Conservation (phyloP, 1,139 yeast species). For the Magnusiomyces tetraspermus region DNA sequence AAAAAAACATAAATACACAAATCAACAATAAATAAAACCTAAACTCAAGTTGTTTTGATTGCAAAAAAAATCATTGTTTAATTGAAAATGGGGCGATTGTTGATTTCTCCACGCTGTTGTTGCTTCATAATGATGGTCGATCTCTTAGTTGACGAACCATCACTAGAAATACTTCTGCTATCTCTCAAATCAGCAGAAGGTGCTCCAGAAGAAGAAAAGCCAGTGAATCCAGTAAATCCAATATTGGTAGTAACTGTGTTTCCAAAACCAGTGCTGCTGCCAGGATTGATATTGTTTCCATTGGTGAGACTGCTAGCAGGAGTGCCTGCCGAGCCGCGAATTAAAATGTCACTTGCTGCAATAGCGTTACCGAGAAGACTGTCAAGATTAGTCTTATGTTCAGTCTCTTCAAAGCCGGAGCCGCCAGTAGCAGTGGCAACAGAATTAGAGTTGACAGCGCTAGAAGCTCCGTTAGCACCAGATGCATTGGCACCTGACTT, state of each 20-base stretch:
- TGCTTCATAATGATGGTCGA: conserved; percentile 9
- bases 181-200: conserved; percentile 3
- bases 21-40: neutral
- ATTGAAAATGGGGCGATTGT: conserved; percentile 10
- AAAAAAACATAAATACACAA: neutral
- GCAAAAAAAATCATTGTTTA: no score
- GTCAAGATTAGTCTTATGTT: conserved; percentile 13
- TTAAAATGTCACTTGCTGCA: conserved; percentile 15
- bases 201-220: neutral
- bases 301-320: no score
- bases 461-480: neutral
- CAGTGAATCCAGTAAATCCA: neutral
- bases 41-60: no score
- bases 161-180: conserved; percentile 6
- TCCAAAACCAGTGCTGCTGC: neutral
- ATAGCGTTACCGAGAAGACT: conserved; percentile 16
- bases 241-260: neutral
- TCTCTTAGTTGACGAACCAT: conserved; percentile 5
- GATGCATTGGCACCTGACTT: neutral
- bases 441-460: neutral
- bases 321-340: conserved; percentile 10
- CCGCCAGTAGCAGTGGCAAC: neutral
- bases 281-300: no score
- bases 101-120: conserved; percentile 5
- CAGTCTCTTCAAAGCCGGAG: conserved; percentile 7